Evolutionary conservation across 1,284 basidiomycete genomes (phyloP).

Genomic region (Chiua sp.): DNA sequence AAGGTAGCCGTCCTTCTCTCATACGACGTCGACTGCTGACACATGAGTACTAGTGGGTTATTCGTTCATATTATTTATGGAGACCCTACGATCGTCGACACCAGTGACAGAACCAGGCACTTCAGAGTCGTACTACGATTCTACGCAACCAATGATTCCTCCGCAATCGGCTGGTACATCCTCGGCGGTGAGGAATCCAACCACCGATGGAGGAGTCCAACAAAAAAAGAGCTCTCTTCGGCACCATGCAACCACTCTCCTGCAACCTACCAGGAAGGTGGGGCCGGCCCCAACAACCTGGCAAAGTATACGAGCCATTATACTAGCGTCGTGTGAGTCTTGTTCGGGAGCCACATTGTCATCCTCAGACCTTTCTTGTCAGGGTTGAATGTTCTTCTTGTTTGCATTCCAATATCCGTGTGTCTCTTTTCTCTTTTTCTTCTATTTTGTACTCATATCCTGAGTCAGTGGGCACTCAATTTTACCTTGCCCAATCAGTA

Average conservation of each 20-base stretch:
- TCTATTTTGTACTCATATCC: slow-evolving; percentile 4
- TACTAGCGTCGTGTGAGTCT: slow-evolving; percentile 55
- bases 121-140: slow-evolving; percentile 9
- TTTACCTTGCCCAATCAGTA: slow-evolving; percentile 59
- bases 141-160: slow-evolving; percentile 10
- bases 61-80: slow-evolving; percentile 18
- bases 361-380: slow-evolving; percentile 8
- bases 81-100: slow-evolving; percentile 9
- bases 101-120: slow-evolving; percentile 21
- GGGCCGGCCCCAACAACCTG: slow-evolving; percentile 47
- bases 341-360: not conserved
- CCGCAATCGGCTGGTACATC: slow-evolving; percentile 11
- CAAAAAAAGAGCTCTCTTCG: slow-evolving; percentile 18
- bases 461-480: slow-evolving; percentile 71
- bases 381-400: slow-evolving; percentile 70
- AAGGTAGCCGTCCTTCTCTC: slow-evolving; percentile 5
- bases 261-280: slow-evolving; percentile 43
- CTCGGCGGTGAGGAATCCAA: slow-evolving; percentile 14
- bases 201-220: not conserved
- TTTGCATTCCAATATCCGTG: slow-evolving; percentile 75
- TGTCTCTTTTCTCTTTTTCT: slow-evolving; percentile 28
- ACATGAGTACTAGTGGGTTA: slow-evolving; percentile 12
- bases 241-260: slow-evolving; percentile 23
- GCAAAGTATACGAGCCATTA: slow-evolving; percentile 53
- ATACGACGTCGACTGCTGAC: not conserved